These are phyloP conservation scores for Skeletonema menzelii DNA, from an alignment of 108 stramenopile species.

Conservation along the genomic window DNA sequence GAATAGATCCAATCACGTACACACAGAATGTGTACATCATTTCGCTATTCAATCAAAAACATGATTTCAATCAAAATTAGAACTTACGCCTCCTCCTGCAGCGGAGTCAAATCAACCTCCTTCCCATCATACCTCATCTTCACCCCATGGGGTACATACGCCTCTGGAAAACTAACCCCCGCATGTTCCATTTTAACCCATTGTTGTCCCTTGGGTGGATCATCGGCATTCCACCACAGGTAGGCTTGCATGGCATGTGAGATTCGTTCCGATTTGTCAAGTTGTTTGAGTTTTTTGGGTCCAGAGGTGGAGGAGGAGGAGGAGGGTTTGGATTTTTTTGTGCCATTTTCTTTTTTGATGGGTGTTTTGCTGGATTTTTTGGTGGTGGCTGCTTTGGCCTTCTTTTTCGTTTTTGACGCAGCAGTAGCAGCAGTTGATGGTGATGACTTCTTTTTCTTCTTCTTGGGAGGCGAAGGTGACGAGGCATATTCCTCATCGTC, in stretches of 20 bases:
- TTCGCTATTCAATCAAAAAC: too few species aligned
- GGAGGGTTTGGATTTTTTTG: not conserved
- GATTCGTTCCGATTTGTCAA: slow-evolving; percentile 78
- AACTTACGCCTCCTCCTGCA: slow-evolving; percentile 94
- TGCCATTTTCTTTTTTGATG: slow-evolving; percentile 37
- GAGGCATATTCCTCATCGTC: slow-evolving; percentile 7
- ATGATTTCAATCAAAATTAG: not conserved
- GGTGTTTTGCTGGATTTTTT: slow-evolving; percentile 19
- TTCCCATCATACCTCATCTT: slow-evolving; percentile 94
- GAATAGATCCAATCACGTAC: not conserved
- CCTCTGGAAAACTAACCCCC: slow-evolving; percentile 94
- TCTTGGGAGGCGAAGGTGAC: not conserved
- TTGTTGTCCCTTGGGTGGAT: slow-evolving; percentile 86
- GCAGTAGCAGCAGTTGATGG: not conserved
- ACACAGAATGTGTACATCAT: too few species aligned
- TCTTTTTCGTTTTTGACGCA: slow-evolving; percentile 25
- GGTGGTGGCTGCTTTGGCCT: not conserved
- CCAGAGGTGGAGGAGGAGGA: too few species aligned
- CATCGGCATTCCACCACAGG: slow-evolving; percentile 87
- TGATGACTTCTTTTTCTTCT: not conserved
- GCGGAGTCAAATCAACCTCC: slow-evolving; percentile 82
- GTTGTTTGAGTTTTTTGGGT: slow-evolving; percentile 56
- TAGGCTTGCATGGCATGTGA: slow-evolving; percentile 91
- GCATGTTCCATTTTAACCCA: slow-evolving; percentile 97
- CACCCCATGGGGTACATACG: slow-evolving; percentile 93